A percentile compares a stretch with the other conserved stretches of the same genome.
Evolutionary conservation across 1,284 basidiomycete species (phyloP).

Genomic region (Cystobasidium sp.): DNA sequence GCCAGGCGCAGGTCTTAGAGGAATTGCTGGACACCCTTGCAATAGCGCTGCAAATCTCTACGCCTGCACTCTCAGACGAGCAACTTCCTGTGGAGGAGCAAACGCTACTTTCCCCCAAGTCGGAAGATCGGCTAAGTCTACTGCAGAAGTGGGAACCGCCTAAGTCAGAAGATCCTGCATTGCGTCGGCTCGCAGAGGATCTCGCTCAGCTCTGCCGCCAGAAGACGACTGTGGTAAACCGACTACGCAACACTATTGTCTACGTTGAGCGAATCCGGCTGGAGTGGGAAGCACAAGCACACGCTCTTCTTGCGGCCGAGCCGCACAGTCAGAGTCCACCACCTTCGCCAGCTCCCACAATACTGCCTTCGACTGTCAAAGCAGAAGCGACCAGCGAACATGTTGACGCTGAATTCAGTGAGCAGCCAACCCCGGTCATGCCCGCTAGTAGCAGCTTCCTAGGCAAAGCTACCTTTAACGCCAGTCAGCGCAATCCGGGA

Average conservation of each 20-base stretch:
- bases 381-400: neutral
- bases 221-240: conserved; percentile 92
- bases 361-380: neutral
- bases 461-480: neutral
- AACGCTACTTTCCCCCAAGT: conserved; percentile 73
- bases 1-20: conserved; percentile 82
- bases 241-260: conserved; percentile 96
- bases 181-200: conserved; percentile 80
- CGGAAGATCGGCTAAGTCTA: conserved; percentile 78
- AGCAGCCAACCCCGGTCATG: conserved; percentile 27
- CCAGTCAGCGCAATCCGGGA: neutral
- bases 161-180: conserved; percentile 78
- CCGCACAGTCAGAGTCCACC: conserved; percentile 25
- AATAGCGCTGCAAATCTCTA: conserved; percentile 78
- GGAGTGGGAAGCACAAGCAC: conserved; percentile 94
- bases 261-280: conserved; percentile 96
- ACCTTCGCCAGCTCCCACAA: conserved; percentile 34
- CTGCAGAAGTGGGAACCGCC: conserved; percentile 84
- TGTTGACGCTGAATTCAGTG: neutral
- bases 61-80: conserved; percentile 78
- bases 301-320: conserved; percentile 48
- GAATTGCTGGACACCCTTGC: conserved; percentile 83
- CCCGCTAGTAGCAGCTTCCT: neutral
- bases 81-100: conserved; percentile 87
- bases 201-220: conserved; percentile 84